Percentiles rank a stretch among this genome's conserved stretches.
Evolutionary conservation across 2,329 filamentous ascomycete genomes (phyloP).

Genomic region (Davidsoniella neocaledoniae): DNA sequence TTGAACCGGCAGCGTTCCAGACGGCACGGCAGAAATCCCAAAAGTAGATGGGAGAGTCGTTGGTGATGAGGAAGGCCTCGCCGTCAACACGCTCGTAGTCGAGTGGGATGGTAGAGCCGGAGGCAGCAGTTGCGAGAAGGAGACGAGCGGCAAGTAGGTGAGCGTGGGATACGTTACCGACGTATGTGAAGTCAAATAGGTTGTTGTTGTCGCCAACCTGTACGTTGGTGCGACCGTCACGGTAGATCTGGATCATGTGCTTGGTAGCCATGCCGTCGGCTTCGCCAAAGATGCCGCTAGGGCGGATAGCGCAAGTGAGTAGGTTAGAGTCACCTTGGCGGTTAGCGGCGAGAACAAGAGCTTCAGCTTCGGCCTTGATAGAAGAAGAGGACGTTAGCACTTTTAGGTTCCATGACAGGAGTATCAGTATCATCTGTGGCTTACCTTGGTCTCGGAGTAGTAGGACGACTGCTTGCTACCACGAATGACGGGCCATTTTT

Average conservation of each 20-base stretch:
- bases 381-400: not conserved
- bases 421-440: not conserved
- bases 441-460: slow-evolving; percentile 81
- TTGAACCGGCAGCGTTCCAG: slow-evolving; percentile 46
- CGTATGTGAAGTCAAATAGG: slow-evolving; percentile 49
- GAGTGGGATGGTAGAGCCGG: slow-evolving; percentile 41
- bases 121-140: slow-evolving; percentile 40
- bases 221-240: slow-evolving; percentile 51
- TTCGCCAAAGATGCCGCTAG: slow-evolving; percentile 80
- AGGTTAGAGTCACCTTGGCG: slow-evolving; percentile 39
- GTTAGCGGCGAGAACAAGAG: slow-evolving; percentile 63
- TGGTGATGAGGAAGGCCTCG: slow-evolving; percentile 79
- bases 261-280: slow-evolving; percentile 65
- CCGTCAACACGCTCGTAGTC: slow-evolving; percentile 64
- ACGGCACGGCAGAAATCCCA: slow-evolving; percentile 74
- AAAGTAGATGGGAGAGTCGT: slow-evolving; percentile 76
- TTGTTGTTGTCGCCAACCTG: slow-evolving; percentile 59
- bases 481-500: slow-evolving; percentile 60
- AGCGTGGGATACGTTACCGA: slow-evolving; percentile 51
- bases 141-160: slow-evolving; percentile 67
- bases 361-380: slow-evolving; percentile 55
- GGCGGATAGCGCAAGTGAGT: slow-evolving; percentile 66
- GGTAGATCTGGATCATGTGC: slow-evolving; percentile 56
- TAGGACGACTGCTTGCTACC: slow-evolving; percentile 58
- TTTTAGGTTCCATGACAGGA: not conserved